phyloP scores from a whole-genome alignment of 2,329 filamentous ascomycete genomes.

The Aureobasidium lini region DNA sequence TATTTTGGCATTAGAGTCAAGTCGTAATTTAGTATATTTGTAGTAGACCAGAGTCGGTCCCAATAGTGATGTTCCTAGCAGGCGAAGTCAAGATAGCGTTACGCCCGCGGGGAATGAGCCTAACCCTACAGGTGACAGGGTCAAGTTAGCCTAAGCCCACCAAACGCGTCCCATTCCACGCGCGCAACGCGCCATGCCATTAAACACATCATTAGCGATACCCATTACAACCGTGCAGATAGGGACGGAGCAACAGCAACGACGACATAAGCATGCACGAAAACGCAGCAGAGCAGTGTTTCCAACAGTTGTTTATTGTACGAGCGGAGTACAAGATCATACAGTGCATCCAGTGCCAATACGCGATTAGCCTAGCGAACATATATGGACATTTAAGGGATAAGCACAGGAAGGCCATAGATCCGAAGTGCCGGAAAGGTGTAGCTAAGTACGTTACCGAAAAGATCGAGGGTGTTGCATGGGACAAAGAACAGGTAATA shows the following conservation, averaged over 20 bases:
- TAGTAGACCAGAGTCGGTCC: not conserved
- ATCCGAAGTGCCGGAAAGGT: not conserved
- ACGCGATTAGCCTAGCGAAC: not conserved
- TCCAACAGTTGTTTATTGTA: not conserved
- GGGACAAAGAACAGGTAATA: not conserved
- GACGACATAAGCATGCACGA: not conserved
- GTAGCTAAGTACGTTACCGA: not conserved
- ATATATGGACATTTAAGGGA: not conserved
- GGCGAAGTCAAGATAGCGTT: not conserved
- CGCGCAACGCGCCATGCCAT: not conserved
- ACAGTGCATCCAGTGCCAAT: not conserved
- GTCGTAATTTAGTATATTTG: not conserved
- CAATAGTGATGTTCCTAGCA: not conserved
- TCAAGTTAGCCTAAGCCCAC: not conserved
- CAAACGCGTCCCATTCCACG: not conserved
- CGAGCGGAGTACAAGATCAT: not conserved
- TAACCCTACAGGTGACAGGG: not conserved
- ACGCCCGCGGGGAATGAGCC: not conserved
- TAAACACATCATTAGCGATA: not conserved
- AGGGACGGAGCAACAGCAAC: not conserved
- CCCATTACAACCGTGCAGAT: not conserved
- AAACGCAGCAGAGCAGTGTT: not conserved
- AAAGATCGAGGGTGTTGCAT: not conserved
- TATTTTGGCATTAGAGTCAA: not conserved
- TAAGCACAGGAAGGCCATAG: not conserved